Conservation (phyloP, 192 early-diverging fungal genomes). For the Entomortierella lignicola region DNA sequence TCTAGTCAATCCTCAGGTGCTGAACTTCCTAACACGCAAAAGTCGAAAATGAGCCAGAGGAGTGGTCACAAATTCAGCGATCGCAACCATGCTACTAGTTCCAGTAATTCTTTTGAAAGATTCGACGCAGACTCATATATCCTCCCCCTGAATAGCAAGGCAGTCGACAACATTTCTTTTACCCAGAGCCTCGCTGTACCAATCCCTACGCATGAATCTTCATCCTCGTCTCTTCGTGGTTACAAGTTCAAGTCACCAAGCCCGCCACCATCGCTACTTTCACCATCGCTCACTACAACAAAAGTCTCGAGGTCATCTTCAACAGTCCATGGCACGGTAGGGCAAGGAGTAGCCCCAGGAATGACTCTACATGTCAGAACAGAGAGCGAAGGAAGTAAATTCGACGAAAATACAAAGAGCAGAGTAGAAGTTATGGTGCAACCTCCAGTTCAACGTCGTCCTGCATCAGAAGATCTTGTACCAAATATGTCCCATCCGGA, state of each 20-base stretch:
- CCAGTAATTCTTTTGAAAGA: too few species aligned
- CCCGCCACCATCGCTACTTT: slow-evolving; percentile 27
- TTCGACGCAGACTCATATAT: background rate
- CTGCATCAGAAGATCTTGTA: background rate
- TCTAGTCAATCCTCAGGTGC: too few species aligned
- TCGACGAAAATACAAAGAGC: background rate
- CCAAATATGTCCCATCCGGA: background rate
- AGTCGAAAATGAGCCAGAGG: too few species aligned
- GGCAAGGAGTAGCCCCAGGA: background rate
- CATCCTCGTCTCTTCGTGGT: background rate
- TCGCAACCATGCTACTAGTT: too few species aligned
- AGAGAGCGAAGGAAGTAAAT: background rate
- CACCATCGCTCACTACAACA: slow-evolving; percentile 24
- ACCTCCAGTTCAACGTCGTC: too few species aligned
- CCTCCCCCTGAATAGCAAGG: background rate
- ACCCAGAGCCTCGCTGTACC: background rate
- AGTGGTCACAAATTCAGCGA: too few species aligned
- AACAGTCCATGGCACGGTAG: slow-evolving; percentile 8
- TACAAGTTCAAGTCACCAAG: slow-evolving; percentile 16
- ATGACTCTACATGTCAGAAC: background rate
- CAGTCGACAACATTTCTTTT: background rate
- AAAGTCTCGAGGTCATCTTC: slow-evolving; percentile 27
- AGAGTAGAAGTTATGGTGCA: too few species aligned
- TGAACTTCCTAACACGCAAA: too few species aligned
- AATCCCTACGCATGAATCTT: slow-evolving; percentile 13